Evolutionary conservation across 768 basidiomycete genomes (phyloP), one percentile per base, ranked within the genome.

Genomic region (Boletus patriciae): DNA sequence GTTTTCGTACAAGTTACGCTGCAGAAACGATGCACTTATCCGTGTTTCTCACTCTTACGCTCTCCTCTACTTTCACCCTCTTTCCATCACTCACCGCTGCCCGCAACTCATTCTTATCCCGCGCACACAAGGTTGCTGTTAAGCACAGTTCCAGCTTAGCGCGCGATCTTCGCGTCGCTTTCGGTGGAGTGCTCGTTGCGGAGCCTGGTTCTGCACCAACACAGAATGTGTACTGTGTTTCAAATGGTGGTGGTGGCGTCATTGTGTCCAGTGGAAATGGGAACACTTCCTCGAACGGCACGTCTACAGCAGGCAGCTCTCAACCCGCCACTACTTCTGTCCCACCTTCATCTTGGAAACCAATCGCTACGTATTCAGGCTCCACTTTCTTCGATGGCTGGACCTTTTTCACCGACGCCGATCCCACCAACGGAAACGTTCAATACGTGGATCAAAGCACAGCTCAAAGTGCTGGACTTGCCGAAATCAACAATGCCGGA

Each of bases 321-420:
- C 62, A 42, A 4, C 61, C 68, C 2, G 15, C 68, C 21, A 49
- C 50, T 1, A 61, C 64, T 15, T 58, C 73, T 37, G 64, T 64
- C 27, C 55, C 76, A 4, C 69, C 77, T 38, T 85, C 85, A 3
- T 75, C 79, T 21, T 87, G 85, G 85, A 82, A 81, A 52, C 74
- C 88, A 46, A 72, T 76, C 18, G 79, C 85, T 61, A 75, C 76
- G 16, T 85, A 87, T 70, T 71, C 78, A 47, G 93, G 92, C 19
- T 76, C 73, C 46, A 78, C 77, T 41, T 97, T 97, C 77, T 96
- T 94, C 59, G 76, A 89, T 66, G 87, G 85, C 46, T 95, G 88
- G 88, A 67, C 81, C 63, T 96, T 95, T 74, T 86, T 77, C 66
- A 82, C 78, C 10, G 71, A 62, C 31, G 62, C 75, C 11, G 94